Evolutionary conservation across 2,329 filamentous ascomycete species (phyloP).

Genomic region (Colletotrichum viniferum): DNA sequence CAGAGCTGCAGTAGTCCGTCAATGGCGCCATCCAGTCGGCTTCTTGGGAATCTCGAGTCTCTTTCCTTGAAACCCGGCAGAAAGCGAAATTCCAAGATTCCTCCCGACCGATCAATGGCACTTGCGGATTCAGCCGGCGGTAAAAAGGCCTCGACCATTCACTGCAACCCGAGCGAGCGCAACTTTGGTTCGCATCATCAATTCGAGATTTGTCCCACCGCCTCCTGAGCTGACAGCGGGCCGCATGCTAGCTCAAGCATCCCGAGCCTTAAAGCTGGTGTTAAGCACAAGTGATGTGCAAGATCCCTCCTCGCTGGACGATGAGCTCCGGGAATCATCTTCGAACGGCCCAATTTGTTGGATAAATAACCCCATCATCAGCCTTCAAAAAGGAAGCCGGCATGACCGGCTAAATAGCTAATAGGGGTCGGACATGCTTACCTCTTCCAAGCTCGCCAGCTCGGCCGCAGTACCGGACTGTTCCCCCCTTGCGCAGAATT

Average conservation of each 20-base stretch:
- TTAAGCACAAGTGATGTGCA: not conserved
- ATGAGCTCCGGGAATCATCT: not conserved
- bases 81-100: not conserved
- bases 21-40: not conserved
- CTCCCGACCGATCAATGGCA: not conserved
- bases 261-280: slow-evolving; percentile 1
- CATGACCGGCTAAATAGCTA: not conserved
- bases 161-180: not conserved
- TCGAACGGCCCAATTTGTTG: not conserved
- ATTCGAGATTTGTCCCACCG: not conserved
- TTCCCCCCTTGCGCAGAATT: not conserved
- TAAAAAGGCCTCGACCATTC: not conserved
- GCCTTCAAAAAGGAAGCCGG: not conserved
- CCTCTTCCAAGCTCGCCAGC: not conserved
- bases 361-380: not conserved
- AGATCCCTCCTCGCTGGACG: not conserved
- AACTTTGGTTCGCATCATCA: not conserved
- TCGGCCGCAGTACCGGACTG: not conserved
- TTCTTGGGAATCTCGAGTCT: not conserved
- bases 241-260: not conserved
- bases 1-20: not conserved
- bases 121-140: not conserved
- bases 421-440: not conserved
- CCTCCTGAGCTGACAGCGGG: not conserved
- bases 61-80: not conserved